Conservation (phyloP, 2,329 filamentous ascomycete species). For the Ilyonectria robusta region DNA sequence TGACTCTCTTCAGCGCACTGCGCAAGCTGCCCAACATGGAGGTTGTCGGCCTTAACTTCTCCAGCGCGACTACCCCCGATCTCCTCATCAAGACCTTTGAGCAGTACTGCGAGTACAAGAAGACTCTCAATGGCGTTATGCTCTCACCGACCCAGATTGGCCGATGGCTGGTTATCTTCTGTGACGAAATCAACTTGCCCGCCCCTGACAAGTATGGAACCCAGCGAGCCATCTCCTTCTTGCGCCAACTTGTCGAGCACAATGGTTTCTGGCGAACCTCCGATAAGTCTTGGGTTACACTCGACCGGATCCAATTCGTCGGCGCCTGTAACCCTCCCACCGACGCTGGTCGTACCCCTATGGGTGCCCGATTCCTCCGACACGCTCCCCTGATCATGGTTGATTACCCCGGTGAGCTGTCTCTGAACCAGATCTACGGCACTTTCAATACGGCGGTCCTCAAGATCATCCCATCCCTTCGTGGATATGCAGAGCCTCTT, state of each 20-base stretch:
- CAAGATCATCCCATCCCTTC: conserved; percentile 95
- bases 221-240: conserved; percentile 95
- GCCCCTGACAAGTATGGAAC: conserved; percentile 98
- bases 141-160: conserved; percentile 97
- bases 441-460: conserved; percentile 97
- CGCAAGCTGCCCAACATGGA: conserved; percentile 99
- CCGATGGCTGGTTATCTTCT: conserved; percentile 98
- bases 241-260: conserved; percentile 97
- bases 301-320: conserved; percentile 98
- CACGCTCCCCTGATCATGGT: conserved; percentile 99
- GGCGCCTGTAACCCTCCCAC: conserved; percentile 98
- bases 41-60: conserved; percentile 98
- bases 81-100: conserved; percentile 99
- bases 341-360: conserved; percentile 94
- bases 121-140: conserved; percentile 95
- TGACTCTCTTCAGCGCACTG: conserved; percentile 98
- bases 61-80: conserved; percentile 97
- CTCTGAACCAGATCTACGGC: conserved; percentile 96
- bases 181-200: conserved; percentile 98
- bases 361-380: conserved; percentile 93
- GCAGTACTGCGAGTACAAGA: conserved; percentile 99
- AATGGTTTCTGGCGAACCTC: conserved; percentile 99
- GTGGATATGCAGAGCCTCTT: conserved; percentile 93
- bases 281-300: conserved; percentile 97
- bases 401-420: conserved; percentile 96